phyloP scores from a whole-genome alignment of 1,139 yeast genomes.

The Protomyces macrosporus region DNA sequence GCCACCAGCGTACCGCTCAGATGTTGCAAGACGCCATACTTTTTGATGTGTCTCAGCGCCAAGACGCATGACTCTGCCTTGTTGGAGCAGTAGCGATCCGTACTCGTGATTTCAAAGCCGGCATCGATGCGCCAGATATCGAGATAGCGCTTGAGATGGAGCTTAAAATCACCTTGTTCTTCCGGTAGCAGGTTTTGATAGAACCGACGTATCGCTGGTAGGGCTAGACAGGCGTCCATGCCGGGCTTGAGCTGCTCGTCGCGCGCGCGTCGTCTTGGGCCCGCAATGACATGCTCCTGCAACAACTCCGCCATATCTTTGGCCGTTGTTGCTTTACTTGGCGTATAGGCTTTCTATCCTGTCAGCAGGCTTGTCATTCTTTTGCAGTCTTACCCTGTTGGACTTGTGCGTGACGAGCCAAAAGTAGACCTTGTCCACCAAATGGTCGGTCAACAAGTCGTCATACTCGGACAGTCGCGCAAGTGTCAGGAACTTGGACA shows the following conservation, averaged over 20 bases:
- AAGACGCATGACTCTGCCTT: conserved; percentile 44
- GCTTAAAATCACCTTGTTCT: conserved; percentile 39
- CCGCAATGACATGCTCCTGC: conserved; percentile 11
- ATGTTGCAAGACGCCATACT: conserved; percentile 41
- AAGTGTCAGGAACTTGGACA: conserved; percentile 18
- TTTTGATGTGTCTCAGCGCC: conserved; percentile 37
- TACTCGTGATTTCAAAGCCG: conserved; percentile 44
- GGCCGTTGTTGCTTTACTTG: conserved; percentile 14
- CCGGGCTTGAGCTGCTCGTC: conserved; percentile 32
- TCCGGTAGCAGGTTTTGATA: conserved; percentile 34
- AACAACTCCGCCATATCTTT: conserved; percentile 11
- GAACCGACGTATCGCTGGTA: conserved; percentile 38
- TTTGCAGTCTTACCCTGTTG: conserved; percentile 1
- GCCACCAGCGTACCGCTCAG: conserved; percentile 43
- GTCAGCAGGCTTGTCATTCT: background rate
- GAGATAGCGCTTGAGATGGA: conserved; percentile 42
- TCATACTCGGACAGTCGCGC: conserved; percentile 29
- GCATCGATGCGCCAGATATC: conserved; percentile 41
- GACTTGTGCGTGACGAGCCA: conserved; percentile 33
- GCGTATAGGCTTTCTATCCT: conserved; percentile 3
- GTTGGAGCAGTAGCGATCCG: conserved; percentile 42
- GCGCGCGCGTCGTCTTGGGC: background rate
- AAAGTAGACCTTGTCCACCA: conserved; percentile 32
- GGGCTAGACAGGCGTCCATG: conserved; percentile 35
- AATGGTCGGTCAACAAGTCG: conserved; percentile 32